These are phyloP conservation scores for Aspergillus latus DNA, from an alignment of 2,329 filamentous ascomycete genomes.

Conservation along the genomic window DNA sequence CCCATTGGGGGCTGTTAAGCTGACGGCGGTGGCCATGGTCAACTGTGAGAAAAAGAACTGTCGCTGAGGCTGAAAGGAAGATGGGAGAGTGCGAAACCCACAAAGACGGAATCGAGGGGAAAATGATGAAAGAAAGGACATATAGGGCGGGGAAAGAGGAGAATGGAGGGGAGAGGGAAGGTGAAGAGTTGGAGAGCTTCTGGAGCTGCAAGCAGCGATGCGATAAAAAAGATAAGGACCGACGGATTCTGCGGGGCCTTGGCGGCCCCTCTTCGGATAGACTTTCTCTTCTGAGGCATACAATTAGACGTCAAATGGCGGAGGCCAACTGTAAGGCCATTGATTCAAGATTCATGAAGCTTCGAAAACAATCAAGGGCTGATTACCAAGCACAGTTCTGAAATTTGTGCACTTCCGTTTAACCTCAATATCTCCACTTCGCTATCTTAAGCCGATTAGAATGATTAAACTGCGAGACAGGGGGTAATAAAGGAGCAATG, in stretches of 20 bases:
- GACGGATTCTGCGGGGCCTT: constrained; percentile 4
- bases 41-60: constrained; percentile 26
- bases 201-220: background rate
- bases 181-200: constrained; percentile 8
- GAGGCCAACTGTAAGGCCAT: no score
- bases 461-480: background rate
- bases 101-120: constrained; percentile 10
- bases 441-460: background rate
- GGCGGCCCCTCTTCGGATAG: constrained; percentile 28
- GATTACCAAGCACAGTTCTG: background rate
- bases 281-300: constrained; percentile 33
- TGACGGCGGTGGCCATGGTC: constrained; percentile 44
- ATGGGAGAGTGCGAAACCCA: constrained; percentile 13
- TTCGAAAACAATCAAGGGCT: background rate
- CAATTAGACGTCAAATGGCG: background rate
- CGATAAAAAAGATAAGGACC: constrained; percentile 3
- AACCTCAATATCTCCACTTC: background rate
- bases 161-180: constrained; percentile 6
- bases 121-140: constrained; percentile 11
- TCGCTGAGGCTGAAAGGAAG: constrained; percentile 12
- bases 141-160: constrained; percentile 8
- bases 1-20: constrained; percentile 75
- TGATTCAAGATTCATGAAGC: no score
- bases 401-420: background rate
- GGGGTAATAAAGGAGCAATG: constrained; percentile 2